Base-by-base conservation (phyloP, 73 alveolate species). In the Durusdinium trenchii region DNA sequence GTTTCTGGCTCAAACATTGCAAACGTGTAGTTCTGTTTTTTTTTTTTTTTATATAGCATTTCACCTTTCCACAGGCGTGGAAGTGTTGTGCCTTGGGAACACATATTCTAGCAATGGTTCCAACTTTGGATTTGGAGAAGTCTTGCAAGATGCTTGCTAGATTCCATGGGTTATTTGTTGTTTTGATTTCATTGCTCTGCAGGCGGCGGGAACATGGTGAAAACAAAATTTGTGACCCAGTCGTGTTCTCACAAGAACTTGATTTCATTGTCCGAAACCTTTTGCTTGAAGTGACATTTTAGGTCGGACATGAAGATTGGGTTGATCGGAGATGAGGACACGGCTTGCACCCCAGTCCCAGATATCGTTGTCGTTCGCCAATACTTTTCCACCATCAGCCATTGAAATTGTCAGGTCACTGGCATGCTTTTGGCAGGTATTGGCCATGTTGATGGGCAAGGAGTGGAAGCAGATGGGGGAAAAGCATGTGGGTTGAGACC, bases 401-500 rank as follows among this genome's bases (percentile, higher is more conserved):
- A 20, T 9, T 20, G 20, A 20, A 12, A 20, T 20, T 54, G 64
- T 9, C 64, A 54, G 64, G 98, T 91, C 67, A 91, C 98, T 16
- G 98, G 98, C 57, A 91, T 91, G 98, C 98, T 91, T 3, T 60
- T 91, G 85, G 98, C 98, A 20, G 98, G 98, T 6, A 14, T 91
- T 43, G 98, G 98, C 50, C 98, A 91, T 76, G 98, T 91, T 3
- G 98, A 91, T 48, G 98, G 98, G 20, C 98, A 91, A 91, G 94
- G 64, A n/a, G n/a, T n/a, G n/a, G n/a, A n/a, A n/a, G n/a, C n/a
- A n/a, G n/a, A n/a, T n/a, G n/a, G n/a, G n/a, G n/a, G n/a, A n/a
- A n/a, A n/a, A n/a, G n/a, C n/a, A n/a, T n/a, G n/a, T n/a, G n/a
- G n/a, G n/a, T n/a, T n/a, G n/a, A n/a, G n/a, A n/a, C n/a, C n/a